Base-by-base conservation (phyloP, 1,284 basidiomycete genomes). In the Rhodotorula sp. region DNA sequence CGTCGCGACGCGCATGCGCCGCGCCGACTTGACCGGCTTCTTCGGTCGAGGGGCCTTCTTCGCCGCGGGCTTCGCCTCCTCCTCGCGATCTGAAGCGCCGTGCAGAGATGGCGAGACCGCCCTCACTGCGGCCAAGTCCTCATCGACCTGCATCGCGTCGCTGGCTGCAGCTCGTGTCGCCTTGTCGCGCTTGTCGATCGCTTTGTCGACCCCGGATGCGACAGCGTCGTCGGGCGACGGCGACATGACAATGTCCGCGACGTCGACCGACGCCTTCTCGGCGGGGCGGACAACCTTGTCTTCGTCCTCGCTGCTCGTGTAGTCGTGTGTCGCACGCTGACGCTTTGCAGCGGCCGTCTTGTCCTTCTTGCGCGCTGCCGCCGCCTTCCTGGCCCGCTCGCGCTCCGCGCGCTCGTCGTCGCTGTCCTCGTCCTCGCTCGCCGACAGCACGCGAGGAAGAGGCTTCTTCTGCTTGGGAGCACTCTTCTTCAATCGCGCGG, bases 391-490 rank as follows among this genome's bases (percentile, higher is more conserved):
- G 21, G 52, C 60, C 23, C 46, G 52, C 60, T 49, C 57, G 8
- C 72, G 61, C 70, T 66, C 80, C 83, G 84, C 78, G 85, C 85
- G 81, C 87, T 78, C 90, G 81, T 70, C 80, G 81, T 77, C 49
- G 59, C 60, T 60, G 48, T 55, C 52, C 56, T 67, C 63, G 63
- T 65, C 34, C 34, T 34, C 34, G 5, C 34, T 34, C 81, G 84
- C 79, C 84, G 85, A 48, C 34, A 14, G 61, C 58, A 34, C 54
- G 44, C 52, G 17, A 12, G 52, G 50, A 34, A 34, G 34, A 19
- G 16, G 13, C 49, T 46, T 59, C 44, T 14, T 50, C n/a, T 45
- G 25, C 45, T 62, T 49, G 50, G 13, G 17, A 13, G 8, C 2
- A 3, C 41, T 19, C 21, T 25, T 21, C 53, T 57, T 50, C 4